phyloP scores from a whole-genome alignment of 805 yeast species.

The Helenozyma baotianmanensis region DNA sequence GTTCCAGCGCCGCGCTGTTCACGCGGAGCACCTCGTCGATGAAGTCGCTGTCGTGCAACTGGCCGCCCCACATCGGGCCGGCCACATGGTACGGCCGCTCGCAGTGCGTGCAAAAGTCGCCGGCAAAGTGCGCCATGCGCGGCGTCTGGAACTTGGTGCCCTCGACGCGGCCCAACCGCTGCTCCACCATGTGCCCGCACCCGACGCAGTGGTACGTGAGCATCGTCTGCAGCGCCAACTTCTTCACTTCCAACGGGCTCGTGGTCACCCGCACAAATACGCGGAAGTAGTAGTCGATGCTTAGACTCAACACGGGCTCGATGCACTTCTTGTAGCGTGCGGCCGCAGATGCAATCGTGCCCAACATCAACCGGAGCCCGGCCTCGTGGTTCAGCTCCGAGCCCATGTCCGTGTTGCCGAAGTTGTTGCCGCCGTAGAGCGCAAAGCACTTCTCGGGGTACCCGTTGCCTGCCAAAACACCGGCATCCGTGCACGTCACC shows the following conservation, averaged over 20 bases:
- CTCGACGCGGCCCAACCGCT: conserved; percentile 65
- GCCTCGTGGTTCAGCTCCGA: conserved; percentile 87
- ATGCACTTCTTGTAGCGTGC: conserved; percentile 84
- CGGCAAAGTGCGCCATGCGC: conserved; percentile 53
- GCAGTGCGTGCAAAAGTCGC: conserved; percentile 65
- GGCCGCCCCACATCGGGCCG: conserved; percentile 96
- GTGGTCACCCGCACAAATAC: conserved; percentile 74
- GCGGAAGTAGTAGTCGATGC: conserved; percentile 91
- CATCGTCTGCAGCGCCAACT: conserved; percentile 72
- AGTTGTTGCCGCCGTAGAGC: conserved; percentile 86
- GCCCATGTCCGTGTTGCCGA: conserved; percentile 50
- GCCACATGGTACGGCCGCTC: conserved; percentile 67
- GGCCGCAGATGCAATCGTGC: conserved; percentile 73
- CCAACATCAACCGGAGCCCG: conserved; percentile 79
- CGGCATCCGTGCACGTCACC: conserved; percentile 95
- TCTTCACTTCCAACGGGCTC: conserved; percentile 78
- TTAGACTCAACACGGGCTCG: conserved; percentile 79
- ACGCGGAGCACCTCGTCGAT: conserved; percentile 58
- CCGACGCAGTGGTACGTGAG: conserved; percentile 80
- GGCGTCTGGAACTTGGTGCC: conserved; percentile 53
- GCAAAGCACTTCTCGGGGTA: conserved; percentile 97
- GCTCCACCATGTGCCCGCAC: conserved; percentile 69
- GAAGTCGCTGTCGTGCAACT: conserved; percentile 66
- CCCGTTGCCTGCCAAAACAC: conserved; percentile 91
- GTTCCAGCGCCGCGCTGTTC: conserved; percentile 46